Base-by-base conservation (phyloP, 106 monocot genomes). In the Hemerocallis citrina region DNA sequence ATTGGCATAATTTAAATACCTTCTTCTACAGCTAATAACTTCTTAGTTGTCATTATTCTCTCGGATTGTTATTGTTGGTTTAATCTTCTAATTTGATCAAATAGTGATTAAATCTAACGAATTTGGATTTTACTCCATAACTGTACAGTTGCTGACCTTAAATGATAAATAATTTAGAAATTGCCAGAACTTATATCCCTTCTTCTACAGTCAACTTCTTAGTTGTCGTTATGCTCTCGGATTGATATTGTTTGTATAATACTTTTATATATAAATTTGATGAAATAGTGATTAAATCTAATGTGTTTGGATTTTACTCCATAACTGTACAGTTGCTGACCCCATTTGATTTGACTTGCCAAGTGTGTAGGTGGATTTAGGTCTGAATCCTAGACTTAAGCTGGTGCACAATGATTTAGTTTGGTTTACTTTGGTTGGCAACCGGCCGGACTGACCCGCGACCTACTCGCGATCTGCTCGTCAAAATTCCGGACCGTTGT, bases 381-480 rank as follows among this genome's bases (percentile, higher is more conserved):
- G 40, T 40, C 3, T 6, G 55, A 56, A 59, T 2, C 52, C 20
- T 48, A 48, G 22, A 16, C 12, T 28, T 59, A 41, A n/a, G 37
- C 60, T 11, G 60, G 39, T 42, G 40, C 60, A 60, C 60, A 14
- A 17, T 17, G 59, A 38, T 60, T 60, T 60, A 40, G 37, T 60
- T 60, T 60, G 37, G 17, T 60, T 60, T 12, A 11, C 24, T 60
- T 41, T 28, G 15, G 5, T n/a, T n/a, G n/a, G n/a, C n/a, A n/a
- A n/a, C n/a, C n/a, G n/a, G n/a, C n/a, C n/a, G n/a, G n/a, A n/a
- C n/a, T n/a, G n/a, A n/a, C n/a, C n/a, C n/a, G n/a, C n/a, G n/a
- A n/a, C n/a, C n/a, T n/a, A n/a, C n/a, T n/a, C n/a, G n/a, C n/a
- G n/a, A n/a, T 38, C 11, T 5, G 37, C 11, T 6, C 11, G 11